A percentile compares a stretch with the other conserved stretches of the same genome.
These are phyloP conservation scores for Colletotrichum tropicicola DNA, from an alignment of 2,329 filamentous ascomycete species.

Conservation along the genomic window DNA sequence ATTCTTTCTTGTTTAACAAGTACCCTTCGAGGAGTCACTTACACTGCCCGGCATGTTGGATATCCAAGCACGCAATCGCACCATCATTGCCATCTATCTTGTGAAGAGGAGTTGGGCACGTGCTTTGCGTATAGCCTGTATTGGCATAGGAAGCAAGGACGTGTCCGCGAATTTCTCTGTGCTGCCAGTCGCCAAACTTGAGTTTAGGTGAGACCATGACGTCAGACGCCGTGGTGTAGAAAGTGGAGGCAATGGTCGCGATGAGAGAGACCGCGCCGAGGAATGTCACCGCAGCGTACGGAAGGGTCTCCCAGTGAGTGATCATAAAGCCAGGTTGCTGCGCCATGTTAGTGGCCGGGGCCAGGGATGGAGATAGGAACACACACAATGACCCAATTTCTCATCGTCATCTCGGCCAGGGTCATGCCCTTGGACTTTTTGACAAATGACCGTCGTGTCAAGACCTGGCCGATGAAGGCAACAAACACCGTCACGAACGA, in stretches of 20 bases:
- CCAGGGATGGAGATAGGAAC: neutral
- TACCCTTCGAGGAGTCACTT: conserved; percentile 23
- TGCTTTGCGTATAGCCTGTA: conserved; percentile 57
- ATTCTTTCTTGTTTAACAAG: neutral
- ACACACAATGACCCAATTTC: conserved; percentile 71
- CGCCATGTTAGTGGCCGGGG: neutral
- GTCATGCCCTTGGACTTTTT: conserved; percentile 71
- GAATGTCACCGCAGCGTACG: conserved; percentile 69
- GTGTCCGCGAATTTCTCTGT: conserved; percentile 59
- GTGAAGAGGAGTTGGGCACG: conserved; percentile 70
- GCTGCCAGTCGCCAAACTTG: conserved; percentile 63
- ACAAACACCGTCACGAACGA: conserved; percentile 83
- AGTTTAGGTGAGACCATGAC: conserved; percentile 80
- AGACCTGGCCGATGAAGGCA: conserved; percentile 76
- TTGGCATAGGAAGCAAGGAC: conserved; percentile 74
- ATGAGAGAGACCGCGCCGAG: conserved; percentile 72
- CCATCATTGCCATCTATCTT: conserved; percentile 48
- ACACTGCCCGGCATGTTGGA: conserved; percentile 74
- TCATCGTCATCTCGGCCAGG: conserved; percentile 81
- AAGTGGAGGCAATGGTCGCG: conserved; percentile 71
- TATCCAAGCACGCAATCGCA: conserved; percentile 69
- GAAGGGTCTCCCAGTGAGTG: conserved; percentile 72
- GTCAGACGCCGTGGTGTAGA: conserved; percentile 82
- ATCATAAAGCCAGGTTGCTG: conserved; percentile 76
- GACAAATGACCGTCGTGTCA: conserved; percentile 74